Conservation (phyloP, 495 filamentous ascomycete genomes). For the Penicillium soppii region DNA sequence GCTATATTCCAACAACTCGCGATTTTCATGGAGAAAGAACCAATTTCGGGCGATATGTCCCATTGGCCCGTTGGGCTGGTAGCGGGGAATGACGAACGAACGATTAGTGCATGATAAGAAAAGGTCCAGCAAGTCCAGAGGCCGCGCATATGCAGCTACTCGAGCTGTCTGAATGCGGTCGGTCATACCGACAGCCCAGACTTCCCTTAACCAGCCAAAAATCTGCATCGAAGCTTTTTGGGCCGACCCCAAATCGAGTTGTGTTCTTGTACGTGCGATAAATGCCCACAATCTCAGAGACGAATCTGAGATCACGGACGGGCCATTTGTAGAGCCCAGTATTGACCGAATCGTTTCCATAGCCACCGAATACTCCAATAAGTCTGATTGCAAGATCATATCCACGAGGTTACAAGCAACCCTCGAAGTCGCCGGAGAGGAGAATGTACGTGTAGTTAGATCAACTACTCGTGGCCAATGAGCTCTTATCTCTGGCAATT, state of each 20-base stretch:
- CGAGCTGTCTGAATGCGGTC: slow-evolving; percentile 43
- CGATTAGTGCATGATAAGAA: slow-evolving; percentile 44
- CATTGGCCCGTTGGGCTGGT: slow-evolving; percentile 22
- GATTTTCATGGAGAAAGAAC: slow-evolving; percentile 37
- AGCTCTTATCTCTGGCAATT: slow-evolving; percentile 25
- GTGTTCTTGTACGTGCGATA: slow-evolving; percentile 53
- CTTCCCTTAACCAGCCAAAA: slow-evolving; percentile 74
- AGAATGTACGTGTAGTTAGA: slow-evolving; percentile 65
- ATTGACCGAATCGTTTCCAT: slow-evolving; percentile 66
- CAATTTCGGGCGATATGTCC: slow-evolving; percentile 34
- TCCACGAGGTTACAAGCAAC: slow-evolving; percentile 77
- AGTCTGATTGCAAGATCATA: slow-evolving; percentile 58
- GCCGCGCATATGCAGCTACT: slow-evolving; percentile 41
- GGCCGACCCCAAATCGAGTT: slow-evolving; percentile 59
- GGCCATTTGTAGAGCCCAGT: slow-evolving; percentile 72
- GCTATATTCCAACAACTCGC: slow-evolving; percentile 34
- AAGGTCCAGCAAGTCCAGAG: slow-evolving; percentile 37
- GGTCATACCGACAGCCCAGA: slow-evolving; percentile 71
- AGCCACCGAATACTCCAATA: slow-evolving; percentile 62
- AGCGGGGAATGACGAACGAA: slow-evolving; percentile 18
- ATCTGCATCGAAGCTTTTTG: slow-evolving; percentile 65
- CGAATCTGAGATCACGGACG: slow-evolving; percentile 74
- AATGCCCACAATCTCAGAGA: slow-evolving; percentile 71
- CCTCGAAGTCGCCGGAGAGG: slow-evolving; percentile 68
- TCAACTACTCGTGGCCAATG: slow-evolving; percentile 78